Evolutionary conservation across 805 yeast species (phyloP).

Genomic region (Limtongia smithiae): DNA sequence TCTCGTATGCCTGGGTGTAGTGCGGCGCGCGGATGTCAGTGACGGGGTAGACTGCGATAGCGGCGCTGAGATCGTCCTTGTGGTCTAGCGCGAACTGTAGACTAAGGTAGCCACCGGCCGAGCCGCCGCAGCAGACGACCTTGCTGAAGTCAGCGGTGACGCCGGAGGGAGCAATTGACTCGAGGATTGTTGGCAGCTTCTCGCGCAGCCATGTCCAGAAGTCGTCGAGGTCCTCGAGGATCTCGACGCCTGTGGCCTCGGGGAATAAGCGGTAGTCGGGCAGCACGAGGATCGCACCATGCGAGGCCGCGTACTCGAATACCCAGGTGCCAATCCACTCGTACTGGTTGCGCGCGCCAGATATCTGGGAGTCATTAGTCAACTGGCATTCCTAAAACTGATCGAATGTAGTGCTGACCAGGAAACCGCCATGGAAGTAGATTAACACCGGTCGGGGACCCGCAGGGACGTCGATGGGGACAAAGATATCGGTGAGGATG

Average conservation of each 20-base stretch:
- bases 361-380: background rate
- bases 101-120: constrained; percentile 18
- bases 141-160: constrained; percentile 13
- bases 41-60: constrained; percentile 9
- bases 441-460: constrained; percentile 14
- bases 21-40: constrained; percentile 9
- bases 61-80: constrained; percentile 8
- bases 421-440: constrained; percentile 17
- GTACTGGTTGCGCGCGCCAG: constrained; percentile 12
- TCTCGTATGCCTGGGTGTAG: constrained; percentile 10
- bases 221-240: constrained; percentile 10
- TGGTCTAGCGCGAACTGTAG: constrained; percentile 16
- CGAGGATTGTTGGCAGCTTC: constrained; percentile 8
- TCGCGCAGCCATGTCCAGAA: constrained; percentile 14
- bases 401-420: no score
- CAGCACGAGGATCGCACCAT: constrained; percentile 11
- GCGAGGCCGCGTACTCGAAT: constrained; percentile 6
- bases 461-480: constrained; percentile 11
- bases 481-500: constrained; percentile 5
- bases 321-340: constrained; percentile 11
- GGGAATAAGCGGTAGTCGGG: constrained; percentile 19
- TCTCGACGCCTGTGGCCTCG: constrained; percentile 15
- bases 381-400: no score
- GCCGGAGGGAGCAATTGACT: constrained; percentile 1
- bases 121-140: constrained; percentile 9